Evolutionary conservation across 2,329 filamentous ascomycete genomes (phyloP).

Genomic region (Epichloe typhina): DNA sequence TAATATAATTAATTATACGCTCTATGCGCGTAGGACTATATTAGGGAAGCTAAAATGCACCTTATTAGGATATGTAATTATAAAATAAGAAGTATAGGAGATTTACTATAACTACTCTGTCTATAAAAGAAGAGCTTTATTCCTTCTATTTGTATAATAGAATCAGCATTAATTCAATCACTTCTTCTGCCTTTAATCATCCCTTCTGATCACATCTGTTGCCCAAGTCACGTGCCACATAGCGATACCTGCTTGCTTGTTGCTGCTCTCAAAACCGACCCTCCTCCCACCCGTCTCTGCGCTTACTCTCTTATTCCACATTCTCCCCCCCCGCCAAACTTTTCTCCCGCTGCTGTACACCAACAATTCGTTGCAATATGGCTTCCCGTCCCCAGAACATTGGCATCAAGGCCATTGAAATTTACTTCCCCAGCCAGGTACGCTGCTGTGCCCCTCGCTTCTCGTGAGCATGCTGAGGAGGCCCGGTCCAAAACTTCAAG

Average conservation of each 20-base stretch:
- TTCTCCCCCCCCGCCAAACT: neutral
- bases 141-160: too few species aligned
- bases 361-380: slow-evolving; percentile 35
- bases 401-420: slow-evolving; percentile 85
- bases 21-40: too few species aligned
- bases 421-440: slow-evolving; percentile 81
- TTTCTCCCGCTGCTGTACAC: neutral
- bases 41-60: too few species aligned
- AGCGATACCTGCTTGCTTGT: neutral
- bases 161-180: too few species aligned
- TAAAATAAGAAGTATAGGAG: too few species aligned
- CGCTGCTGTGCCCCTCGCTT: slow-evolving; percentile 17
- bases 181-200: too few species aligned
- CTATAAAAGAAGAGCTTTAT: too few species aligned
- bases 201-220: too few species aligned
- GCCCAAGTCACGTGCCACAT: too few species aligned
- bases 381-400: slow-evolving; percentile 71
- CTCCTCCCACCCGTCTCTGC: slow-evolving; percentile 4
- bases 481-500: slow-evolving; percentile 2
- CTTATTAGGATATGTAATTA: too few species aligned
- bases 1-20: too few species aligned
- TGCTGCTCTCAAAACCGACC: slow-evolving; percentile 2
- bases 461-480: neutral
- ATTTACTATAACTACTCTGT: too few species aligned
- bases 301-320: neutral